Evolutionary conservation across 2,329 filamentous ascomycete species (phyloP).

Genomic region (Talaromyces rugulosus): DNA sequence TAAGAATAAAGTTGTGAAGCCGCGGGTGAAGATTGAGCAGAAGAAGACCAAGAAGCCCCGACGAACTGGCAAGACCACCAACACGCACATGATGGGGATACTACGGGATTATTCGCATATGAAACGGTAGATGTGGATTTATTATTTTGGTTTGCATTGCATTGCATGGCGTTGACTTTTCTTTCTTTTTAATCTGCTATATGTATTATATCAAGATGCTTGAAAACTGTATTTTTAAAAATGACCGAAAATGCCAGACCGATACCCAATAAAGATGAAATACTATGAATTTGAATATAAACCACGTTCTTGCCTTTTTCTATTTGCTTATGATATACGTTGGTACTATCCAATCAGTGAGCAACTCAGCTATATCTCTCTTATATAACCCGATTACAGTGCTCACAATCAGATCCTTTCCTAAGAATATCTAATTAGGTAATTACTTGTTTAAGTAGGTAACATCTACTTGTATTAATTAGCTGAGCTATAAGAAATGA

Average conservation of each 20-base stretch:
- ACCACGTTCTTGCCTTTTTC: not conserved
- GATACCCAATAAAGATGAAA: slow-evolving; percentile 2
- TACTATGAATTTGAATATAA: not conserved
- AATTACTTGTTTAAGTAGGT: no score
- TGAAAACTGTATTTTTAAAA: not conserved
- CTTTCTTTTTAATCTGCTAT: not conserved
- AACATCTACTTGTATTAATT: no score
- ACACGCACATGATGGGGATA: slow-evolving; percentile 79
- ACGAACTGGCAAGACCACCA: slow-evolving; percentile 75
- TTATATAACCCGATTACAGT: no score
- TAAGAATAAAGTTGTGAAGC: slow-evolving; percentile 66
- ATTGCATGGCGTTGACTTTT: slow-evolving; percentile 17
- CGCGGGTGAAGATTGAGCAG: slow-evolving; percentile 52
- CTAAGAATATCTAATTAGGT: no score
- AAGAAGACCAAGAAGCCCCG: slow-evolving; percentile 74
- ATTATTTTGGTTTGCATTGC: slow-evolving; percentile 17
- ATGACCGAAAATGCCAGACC: not conserved
- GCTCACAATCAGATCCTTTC: no score
- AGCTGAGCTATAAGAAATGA: no score
- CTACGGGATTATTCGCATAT: slow-evolving; percentile 67
- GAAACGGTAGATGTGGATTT: slow-evolving; percentile 27
- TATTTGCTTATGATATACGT: no score
- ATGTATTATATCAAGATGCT: not conserved
- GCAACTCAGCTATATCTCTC: no score
- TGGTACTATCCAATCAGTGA: no score